Evolutionary conservation across 23 red algal species (phyloP), one percentile per base, ranked within the genome.

Genomic region (Gracilariopsis chorda): DNA sequence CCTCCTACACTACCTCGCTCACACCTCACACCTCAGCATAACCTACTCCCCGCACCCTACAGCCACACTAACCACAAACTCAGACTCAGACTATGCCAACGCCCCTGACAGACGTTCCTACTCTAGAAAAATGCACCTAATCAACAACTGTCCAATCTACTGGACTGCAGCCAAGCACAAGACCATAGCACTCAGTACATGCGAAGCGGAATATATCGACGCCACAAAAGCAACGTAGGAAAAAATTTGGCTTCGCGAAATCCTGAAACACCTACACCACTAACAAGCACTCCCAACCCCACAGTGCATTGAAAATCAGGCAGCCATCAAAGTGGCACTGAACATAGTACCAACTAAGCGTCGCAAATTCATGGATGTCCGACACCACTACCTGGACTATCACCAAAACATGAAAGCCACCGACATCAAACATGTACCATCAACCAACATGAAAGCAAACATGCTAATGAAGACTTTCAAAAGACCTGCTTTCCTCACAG

Each of bases 131-230:
- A n/a, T 70, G 0, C 35, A 41, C 33, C 4, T 2, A 1, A n/a
- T 7, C 12, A n/a, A 8, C 1, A 2, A 1, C 1, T 42, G 14
- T 42, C 63, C 63, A 3, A 28, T 70, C 4, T 33, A 70, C 33
- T 70, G 63, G 63, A n/a, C 34, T 5, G 39, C 35, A 1, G 43
- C 39, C 19, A 23, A 63, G 40, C 88, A 92, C 14, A 20, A 13
- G 1, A 46, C 88, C 20, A 44, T 82, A 53, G 53, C 88, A 3
- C 67, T 92, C 12, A 82, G 52, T 1, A 92, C 52, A 14, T 81
- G 62, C 34, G 88, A 92, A 42, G 73, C 88, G 16, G 88, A 92
- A 24, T 80, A 82, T 24, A 29, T 82, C 27, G 74, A 73, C 1
- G 30, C 75, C 44, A 51, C 57, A 3, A 57, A 12, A 46, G 88